Evolutionary conservation across 768 basidiomycete genomes (phyloP).

Genomic region (Crassisporium funariophilum): DNA sequence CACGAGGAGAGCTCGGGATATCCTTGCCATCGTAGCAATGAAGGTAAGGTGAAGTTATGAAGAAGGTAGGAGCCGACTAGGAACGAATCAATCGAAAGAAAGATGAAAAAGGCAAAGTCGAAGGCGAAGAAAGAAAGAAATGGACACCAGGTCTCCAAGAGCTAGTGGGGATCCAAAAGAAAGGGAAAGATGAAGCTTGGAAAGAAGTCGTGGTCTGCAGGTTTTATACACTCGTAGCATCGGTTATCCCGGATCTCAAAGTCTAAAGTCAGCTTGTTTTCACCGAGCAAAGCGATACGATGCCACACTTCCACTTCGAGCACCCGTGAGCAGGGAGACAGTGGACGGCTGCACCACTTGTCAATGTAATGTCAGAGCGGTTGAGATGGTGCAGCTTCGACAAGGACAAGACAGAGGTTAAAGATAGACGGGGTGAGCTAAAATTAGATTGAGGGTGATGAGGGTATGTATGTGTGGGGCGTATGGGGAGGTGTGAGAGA

Average conservation of each 20-base stretch:
- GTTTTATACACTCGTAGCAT: background rate
- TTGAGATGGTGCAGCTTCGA: too few species aligned
- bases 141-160: slow-evolving; percentile 23
- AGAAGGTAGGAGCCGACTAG: slow-evolving; percentile 8
- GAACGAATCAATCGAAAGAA: slow-evolving; percentile 12
- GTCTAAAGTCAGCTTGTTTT: too few species aligned
- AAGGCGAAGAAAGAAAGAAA: slow-evolving; percentile 4
- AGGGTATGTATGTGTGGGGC: too few species aligned
- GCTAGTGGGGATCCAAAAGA: slow-evolving; percentile 11
- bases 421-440: too few species aligned
- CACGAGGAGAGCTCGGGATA: slow-evolving; percentile 16
- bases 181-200: slow-evolving; percentile 12
- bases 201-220: slow-evolving; percentile 1
- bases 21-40: slow-evolving; percentile 15
- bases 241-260: slow-evolving; percentile 6
- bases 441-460: too few species aligned
- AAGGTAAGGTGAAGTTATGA: background rate
- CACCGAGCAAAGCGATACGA: too few species aligned
- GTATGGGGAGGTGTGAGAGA: too few species aligned
- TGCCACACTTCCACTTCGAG: too few species aligned
- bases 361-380: too few species aligned
- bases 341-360: too few species aligned
- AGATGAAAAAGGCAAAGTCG: slow-evolving; percentile 11
- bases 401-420: too few species aligned
- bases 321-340: too few species aligned